Evolutionary conservation across 257 asterid species (phyloP).

Genomic region (Forsythia suspensa): DNA sequence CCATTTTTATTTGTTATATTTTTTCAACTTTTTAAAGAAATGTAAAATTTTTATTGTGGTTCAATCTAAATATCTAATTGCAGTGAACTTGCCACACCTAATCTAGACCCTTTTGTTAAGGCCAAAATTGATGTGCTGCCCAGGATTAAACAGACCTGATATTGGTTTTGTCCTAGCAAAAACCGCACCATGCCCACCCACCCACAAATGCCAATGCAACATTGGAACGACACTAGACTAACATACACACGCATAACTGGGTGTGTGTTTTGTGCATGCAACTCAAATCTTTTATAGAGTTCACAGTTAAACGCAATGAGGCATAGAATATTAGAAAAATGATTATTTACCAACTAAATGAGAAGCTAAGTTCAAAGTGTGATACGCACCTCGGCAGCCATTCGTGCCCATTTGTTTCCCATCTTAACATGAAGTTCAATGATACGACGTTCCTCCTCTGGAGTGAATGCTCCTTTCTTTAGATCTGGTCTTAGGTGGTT

Average conservation of each 20-base stretch:
- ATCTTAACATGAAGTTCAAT: constrained; percentile 70
- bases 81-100: not conserved
- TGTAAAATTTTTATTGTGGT: not conserved
- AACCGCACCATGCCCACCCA: not conserved
- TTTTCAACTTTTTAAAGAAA: not conserved
- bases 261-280: not conserved
- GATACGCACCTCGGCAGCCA: constrained; percentile 78
- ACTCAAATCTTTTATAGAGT: not conserved
- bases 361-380: constrained; percentile 14
- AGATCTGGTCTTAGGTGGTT: constrained; percentile 83
- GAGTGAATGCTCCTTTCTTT: constrained; percentile 65
- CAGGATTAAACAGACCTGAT: not conserved
- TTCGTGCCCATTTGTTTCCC: constrained; percentile 90
- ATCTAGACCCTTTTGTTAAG: not conserved
- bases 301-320: not conserved
- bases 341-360: constrained; percentile 1
- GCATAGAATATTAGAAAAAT: not conserved
- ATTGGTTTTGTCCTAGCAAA: not conserved
- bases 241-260: not conserved
- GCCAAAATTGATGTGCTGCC: not conserved
- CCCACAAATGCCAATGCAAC: not conserved
- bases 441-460: constrained; percentile 70
- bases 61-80: not conserved
- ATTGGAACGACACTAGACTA: not conserved
- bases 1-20: not conserved